These are phyloP conservation scores for Detonula confervacea DNA, from an alignment of 352 stramenopile genomes.

Conservation along the genomic window DNA sequence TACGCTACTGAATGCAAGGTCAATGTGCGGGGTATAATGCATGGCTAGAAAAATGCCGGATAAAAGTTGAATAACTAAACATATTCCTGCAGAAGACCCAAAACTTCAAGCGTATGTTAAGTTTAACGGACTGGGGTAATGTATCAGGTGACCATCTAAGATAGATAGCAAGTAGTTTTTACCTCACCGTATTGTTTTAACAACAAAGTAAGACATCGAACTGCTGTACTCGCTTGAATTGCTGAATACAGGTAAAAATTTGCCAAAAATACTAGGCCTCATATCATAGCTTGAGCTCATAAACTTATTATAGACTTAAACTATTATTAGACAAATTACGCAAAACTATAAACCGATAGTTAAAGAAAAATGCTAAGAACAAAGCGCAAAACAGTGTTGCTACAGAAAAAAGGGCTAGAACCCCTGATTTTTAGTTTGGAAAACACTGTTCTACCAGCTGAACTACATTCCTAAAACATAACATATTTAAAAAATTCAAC, in stretches of 20 bases:
- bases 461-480: no score
- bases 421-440: slow-evolving; percentile 51
- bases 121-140: slow-evolving; percentile 62
- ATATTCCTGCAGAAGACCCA: slow-evolving; percentile 75
- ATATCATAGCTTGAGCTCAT: slow-evolving; percentile 18
- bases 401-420: slow-evolving; percentile 59
- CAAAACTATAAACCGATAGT: no score
- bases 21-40: slow-evolving; percentile 72
- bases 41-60: slow-evolving; percentile 79
- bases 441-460: no score
- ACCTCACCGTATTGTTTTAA: slow-evolving; percentile 61
- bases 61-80: slow-evolving; percentile 82
- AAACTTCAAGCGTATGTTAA: slow-evolving; percentile 76
- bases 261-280: slow-evolving; percentile 30
- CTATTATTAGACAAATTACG: slow-evolving; percentile 40
- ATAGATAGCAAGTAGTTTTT: slow-evolving; percentile 78
- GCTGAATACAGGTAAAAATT: slow-evolving; percentile 56
- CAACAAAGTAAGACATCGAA: slow-evolving; percentile 51
- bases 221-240: slow-evolving; percentile 28
- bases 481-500: no score
- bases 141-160: slow-evolving; percentile 75
- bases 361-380: no score
- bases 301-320: slow-evolving; percentile 38
- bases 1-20: slow-evolving; percentile 67
- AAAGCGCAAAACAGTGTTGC: slow-evolving; percentile 31